Conservation (phyloP, 345 rosid species). For the Arabidopsis thaliana region DNA sequence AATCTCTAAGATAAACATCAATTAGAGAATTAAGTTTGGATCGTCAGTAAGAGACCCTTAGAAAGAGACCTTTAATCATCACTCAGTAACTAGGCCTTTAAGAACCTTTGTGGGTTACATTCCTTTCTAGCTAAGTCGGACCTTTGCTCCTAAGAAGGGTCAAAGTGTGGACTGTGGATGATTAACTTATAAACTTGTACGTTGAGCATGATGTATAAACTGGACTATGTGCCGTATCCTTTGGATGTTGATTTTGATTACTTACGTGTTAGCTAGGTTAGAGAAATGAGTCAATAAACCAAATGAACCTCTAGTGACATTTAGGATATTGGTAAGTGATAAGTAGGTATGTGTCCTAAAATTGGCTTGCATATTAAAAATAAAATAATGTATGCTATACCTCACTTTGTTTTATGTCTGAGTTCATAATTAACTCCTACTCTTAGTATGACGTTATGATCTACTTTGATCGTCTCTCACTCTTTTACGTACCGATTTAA, state of each 20-base stretch:
- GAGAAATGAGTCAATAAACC: background rate
- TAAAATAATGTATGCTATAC: no score
- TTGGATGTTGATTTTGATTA: background rate
- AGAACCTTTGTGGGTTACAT: background rate
- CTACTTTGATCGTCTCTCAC: no score
- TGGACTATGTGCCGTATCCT: background rate
- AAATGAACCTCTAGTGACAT: background rate
- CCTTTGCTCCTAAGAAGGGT: slow-evolving; percentile 17
- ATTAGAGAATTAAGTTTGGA: background rate
- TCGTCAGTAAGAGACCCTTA: background rate
- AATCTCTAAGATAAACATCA: background rate
- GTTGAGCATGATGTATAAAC: background rate
- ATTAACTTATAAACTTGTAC: background rate
- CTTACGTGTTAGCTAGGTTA: slow-evolving; percentile 1
- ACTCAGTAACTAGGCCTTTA: background rate
- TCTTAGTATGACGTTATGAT: no score
- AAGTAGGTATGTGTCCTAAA: background rate
- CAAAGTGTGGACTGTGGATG: background rate
- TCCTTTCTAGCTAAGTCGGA: background rate
- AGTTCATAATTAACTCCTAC: background rate
- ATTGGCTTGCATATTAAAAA: no score
- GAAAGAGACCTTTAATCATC: slow-evolving; percentile 11
- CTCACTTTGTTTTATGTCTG: background rate
- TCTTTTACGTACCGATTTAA: no score
- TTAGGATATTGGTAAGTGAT: background rate